These are phyloP conservation scores for Cyclotella choctawhatcheeana DNA, from an alignment of 108 stramenopile species.

Conservation along the genomic window DNA sequence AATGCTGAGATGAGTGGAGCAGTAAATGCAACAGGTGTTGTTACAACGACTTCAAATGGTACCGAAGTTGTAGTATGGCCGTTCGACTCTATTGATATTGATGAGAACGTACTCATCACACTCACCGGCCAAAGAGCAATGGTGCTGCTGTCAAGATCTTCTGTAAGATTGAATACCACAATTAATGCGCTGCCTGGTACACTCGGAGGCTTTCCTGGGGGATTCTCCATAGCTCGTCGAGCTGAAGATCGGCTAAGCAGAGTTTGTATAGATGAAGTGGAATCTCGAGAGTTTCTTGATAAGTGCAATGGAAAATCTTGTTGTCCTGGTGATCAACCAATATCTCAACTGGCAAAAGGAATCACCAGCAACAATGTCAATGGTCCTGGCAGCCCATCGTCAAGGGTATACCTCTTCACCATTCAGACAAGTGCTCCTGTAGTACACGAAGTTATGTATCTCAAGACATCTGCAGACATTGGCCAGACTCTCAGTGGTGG, in stretches of 20 bases:
- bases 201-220: slow-evolving; percentile 83
- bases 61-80: slow-evolving; percentile 81
- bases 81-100: slow-evolving; percentile 78
- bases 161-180: slow-evolving; percentile 64
- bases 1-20: slow-evolving; percentile 58
- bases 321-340: slow-evolving; percentile 55
- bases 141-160: slow-evolving; percentile 64
- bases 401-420: slow-evolving; percentile 65
- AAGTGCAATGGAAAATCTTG: slow-evolving; percentile 31
- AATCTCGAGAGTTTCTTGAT: slow-evolving; percentile 30
- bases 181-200: slow-evolving; percentile 60
- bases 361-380: slow-evolving; percentile 75
- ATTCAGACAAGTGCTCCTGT: slow-evolving; percentile 61
- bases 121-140: slow-evolving; percentile 79
- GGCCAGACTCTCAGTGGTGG: slow-evolving; percentile 62
- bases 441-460: slow-evolving; percentile 61
- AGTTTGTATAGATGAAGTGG: slow-evolving; percentile 45
- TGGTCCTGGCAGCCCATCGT: slow-evolving; percentile 74
- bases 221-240: slow-evolving; percentile 61
- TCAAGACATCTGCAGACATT: slow-evolving; percentile 42
- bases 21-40: slow-evolving; percentile 56
- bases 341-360: slow-evolving; percentile 23
- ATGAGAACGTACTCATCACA: slow-evolving; percentile 63
- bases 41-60: slow-evolving; percentile 60
- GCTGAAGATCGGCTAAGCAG: slow-evolving; percentile 45